Base-by-base conservation (phyloP, 768 basidiomycete genomes). In the Trametes cubensis region DNA sequence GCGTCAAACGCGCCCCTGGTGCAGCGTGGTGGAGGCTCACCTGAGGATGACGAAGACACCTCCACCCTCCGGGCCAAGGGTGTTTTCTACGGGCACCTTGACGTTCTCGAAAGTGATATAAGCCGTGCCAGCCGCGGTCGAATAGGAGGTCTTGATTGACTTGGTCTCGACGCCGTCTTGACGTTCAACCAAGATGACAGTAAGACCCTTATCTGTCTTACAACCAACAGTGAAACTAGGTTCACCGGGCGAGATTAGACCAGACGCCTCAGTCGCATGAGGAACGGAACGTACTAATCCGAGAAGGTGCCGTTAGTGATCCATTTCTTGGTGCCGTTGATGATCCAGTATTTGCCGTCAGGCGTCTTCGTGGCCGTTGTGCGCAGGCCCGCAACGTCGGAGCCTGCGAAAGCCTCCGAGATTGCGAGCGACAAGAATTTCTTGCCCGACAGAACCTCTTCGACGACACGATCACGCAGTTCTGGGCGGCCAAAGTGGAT, bases 141-240 rank as follows among this genome's bases (percentile, higher is more conserved):
- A 95, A 74, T 98, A 95, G n/a, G 86, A 86, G 11, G 94, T 95
- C 78, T 93, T 92, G 78, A 95, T 95, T 8, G 83, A 75, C 70
- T 87, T 90, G 1, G 94, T 95, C 74, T 92, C 87, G 17, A 95
- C 84, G 49, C 91, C 90, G 63, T 90, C 89, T 7, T 81, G 80
- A 18, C 93, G 85, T 69, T 94, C 92, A 5, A 97, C 86, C 17
- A 95, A 81, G 65, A 97, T 89, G 57, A 93, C 90, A 21, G 94
- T 92, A 62, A 95, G 84, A 11, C 91, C 90, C 50, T 83, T 80
- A 72, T 84, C 70, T 15, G 60, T 65, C 53, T 58, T 61, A 23
- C 64, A 66, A 2, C 60, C 60, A 10, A 61, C 64, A 52, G 64
- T 75, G 45, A 76, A 72, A 51, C 71, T 72, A 0, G 64, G 58